A percentile compares a stretch with the other conserved stretches of the same genome.
Conservation (phyloP, 2,329 filamentous ascomycete species). For the Plectosphaerella plurivora region DNA sequence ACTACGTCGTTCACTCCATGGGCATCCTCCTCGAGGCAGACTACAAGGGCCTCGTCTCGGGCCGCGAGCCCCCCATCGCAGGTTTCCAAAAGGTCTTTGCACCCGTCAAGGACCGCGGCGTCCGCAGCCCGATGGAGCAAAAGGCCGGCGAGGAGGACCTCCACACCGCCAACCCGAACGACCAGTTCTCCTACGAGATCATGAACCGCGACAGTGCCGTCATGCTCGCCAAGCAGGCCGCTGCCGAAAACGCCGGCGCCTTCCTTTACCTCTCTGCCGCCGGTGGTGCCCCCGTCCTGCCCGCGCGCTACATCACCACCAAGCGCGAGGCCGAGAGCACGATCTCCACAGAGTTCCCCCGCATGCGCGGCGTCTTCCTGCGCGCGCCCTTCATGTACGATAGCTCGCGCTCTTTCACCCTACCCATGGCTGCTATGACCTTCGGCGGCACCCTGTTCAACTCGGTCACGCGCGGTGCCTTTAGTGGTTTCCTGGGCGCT, state of each 20-base stretch:
- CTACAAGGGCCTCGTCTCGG: slow-evolving; percentile 89
- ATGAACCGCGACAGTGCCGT: slow-evolving; percentile 95
- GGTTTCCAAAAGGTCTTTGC: slow-evolving; percentile 79
- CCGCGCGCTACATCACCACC: slow-evolving; percentile 79
- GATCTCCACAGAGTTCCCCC: slow-evolving; percentile 67
- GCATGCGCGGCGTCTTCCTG: slow-evolving; percentile 76
- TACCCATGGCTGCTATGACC: slow-evolving; percentile 77
- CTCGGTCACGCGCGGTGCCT: slow-evolving; percentile 66
- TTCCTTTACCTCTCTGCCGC: slow-evolving; percentile 91
- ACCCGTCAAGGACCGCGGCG: slow-evolving; percentile 55
- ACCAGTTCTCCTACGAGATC: slow-evolving; percentile 87
- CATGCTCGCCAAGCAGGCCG: slow-evolving; percentile 73
- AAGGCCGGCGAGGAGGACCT: slow-evolving; percentile 52
- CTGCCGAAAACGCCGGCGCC: slow-evolving; percentile 55
- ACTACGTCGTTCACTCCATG: slow-evolving; percentile 90
- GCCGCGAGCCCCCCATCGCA: slow-evolving; percentile 74
- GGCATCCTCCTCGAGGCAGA: slow-evolving; percentile 95
- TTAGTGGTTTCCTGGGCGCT: slow-evolving; percentile 74
- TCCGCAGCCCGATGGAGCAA: slow-evolving; percentile 62
- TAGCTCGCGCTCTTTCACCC: slow-evolving; percentile 70
- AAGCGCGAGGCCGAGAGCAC: slow-evolving; percentile 85
- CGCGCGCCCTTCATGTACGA: slow-evolving; percentile 90
- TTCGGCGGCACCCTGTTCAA: slow-evolving; percentile 75
- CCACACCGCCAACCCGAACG: slow-evolving; percentile 60
- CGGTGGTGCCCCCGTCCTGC: slow-evolving; percentile 78